Percentiles rank a stretch among this genome's conserved stretches.
These are phyloP conservation scores for Choricystis sp. DNA, from an alignment of 139 green algal genomes.

Conservation along the genomic window DNA sequence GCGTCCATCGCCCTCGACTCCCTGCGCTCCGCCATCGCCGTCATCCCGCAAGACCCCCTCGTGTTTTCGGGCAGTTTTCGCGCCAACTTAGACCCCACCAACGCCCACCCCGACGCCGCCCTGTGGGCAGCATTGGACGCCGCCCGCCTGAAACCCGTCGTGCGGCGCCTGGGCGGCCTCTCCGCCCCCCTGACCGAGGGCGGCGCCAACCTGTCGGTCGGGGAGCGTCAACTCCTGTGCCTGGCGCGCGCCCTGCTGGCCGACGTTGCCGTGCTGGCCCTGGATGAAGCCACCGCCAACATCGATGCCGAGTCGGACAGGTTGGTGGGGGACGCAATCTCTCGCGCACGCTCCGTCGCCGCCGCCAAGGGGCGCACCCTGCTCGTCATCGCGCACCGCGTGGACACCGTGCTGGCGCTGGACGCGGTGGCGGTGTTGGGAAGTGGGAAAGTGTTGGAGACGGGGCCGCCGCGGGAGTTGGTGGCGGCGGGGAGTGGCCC, in stretches of 20 bases:
- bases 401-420: conserved; percentile 55
- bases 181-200: conserved; percentile 46
- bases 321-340: too few relatives aligned
- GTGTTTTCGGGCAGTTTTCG: conserved; percentile 73
- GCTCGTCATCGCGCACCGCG: conserved; percentile 74
- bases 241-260: conserved; percentile 71
- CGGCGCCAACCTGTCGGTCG: conserved; percentile 64
- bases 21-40: conserved; percentile 54
- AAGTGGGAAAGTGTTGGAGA: neutral
- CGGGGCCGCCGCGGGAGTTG: neutral
- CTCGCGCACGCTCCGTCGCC: conserved; percentile 63
- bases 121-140: conserved; percentile 61
- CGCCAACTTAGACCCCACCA: conserved; percentile 83
- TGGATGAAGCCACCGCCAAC: conserved; percentile 83
- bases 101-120: conserved; percentile 37
- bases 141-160: conserved; percentile 42
- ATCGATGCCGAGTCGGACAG: conserved; percentile 79
- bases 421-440: conserved; percentile 13
- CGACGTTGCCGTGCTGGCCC: conserved; percentile 58
- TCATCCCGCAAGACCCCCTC: conserved; percentile 68
- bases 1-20: conserved; percentile 41
- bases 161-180: conserved; percentile 21
- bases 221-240: conserved; percentile 86
- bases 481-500: too few relatives aligned
- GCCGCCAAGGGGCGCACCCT: conserved; percentile 52